Base-by-base conservation (phyloP, 192 early-diverging fungal species). In the Piromyces finnis region DNA sequence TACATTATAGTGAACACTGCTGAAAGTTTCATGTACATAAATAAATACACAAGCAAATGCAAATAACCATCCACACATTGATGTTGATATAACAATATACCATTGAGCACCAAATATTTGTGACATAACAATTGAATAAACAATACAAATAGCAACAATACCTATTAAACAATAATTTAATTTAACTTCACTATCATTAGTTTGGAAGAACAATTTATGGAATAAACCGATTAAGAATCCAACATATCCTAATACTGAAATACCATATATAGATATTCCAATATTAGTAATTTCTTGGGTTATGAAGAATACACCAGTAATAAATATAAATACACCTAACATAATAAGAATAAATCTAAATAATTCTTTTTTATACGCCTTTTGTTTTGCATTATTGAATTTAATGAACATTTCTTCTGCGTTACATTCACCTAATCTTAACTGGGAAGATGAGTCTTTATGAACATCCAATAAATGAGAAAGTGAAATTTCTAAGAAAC, bases 191-290 rank as follows among this genome's bases (percentile, higher is more conserved):
- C 51, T 68, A 26, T 68, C 51, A n/a, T 68, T 68, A 0, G 81
- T 77, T 30, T 80, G 81, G 68, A 87, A 84, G 80, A 87, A 87
- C 59, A 87, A 77, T 77, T 87, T 87, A 83, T 86, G 84, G 81
- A 87, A 87, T 15, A 87, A 81, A n/a, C 83, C 83, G 41, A 87
- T 17, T 28, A 84, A 79, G 22, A 87, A 78, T 26, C 85, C 86
- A 51, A 77, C 32, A 78, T 82, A 85, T 9, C 80, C 79, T 80
- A 86, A 29, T n/a, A 68, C 51, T 2, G 51, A 68, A 5, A 68
- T n/a, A 68, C 51, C 51, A 68, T 68, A 68, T 11, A 68, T 68
- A 9, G 26, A n/a, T 11, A n/a, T 0, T 9, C 51, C 17, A 27
- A 68, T n/a, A 11, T 68, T 68, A n/a, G 51, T n/a, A n/a, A 68